These are phyloP conservation scores for Monilinia fructigena DNA, from an alignment of 2,329 filamentous ascomycete species.

Conservation along the genomic window DNA sequence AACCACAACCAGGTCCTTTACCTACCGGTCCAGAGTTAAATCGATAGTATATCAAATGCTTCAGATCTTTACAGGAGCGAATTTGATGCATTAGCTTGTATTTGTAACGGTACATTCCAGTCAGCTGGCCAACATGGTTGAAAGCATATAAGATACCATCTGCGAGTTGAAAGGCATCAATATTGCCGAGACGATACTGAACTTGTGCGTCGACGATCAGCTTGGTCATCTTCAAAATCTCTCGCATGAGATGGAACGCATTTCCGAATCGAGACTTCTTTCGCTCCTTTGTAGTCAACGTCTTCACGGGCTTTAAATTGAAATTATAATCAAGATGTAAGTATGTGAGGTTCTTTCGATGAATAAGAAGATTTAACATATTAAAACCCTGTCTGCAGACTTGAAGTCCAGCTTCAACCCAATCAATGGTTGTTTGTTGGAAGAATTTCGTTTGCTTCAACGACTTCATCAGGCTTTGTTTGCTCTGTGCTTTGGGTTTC, in stretches of 20 bases:
- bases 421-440: slow-evolving; percentile 98
- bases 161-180: slow-evolving; percentile 96
- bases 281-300: slow-evolving; percentile 94
- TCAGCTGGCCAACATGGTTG: slow-evolving; percentile 97
- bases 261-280: slow-evolving; percentile 99
- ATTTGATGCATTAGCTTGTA: slow-evolving; percentile 99
- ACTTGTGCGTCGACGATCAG: slow-evolving; percentile 98
- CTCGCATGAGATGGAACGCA: slow-evolving; percentile 97
- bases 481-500: slow-evolving; percentile 91
- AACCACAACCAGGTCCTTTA: slow-evolving; percentile 95
- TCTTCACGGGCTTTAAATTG: slow-evolving; percentile 98
- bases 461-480: slow-evolving; percentile 84
- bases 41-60: slow-evolving; percentile 98
- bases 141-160: slow-evolving; percentile 99
- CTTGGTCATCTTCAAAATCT: slow-evolving; percentile 93
- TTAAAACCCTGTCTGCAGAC: slow-evolving; percentile 98
- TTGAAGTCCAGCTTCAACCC: slow-evolving; percentile 97
- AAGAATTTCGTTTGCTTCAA: slow-evolving; percentile 98
- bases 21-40: slow-evolving; percentile 97
- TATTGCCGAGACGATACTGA: slow-evolving; percentile 94
- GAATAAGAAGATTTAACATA: slow-evolving; percentile 96
- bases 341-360: slow-evolving; percentile 97
- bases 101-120: slow-evolving; percentile 99
- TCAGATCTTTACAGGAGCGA: slow-evolving; percentile 96
- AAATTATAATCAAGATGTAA: slow-evolving; percentile 99